Percentiles rank a stretch among this genome's conserved stretches.
These are phyloP conservation scores for Nothophaeocryptopus gaeumannii DNA, from an alignment of 2,329 filamentous ascomycete species.

Conservation along the genomic window DNA sequence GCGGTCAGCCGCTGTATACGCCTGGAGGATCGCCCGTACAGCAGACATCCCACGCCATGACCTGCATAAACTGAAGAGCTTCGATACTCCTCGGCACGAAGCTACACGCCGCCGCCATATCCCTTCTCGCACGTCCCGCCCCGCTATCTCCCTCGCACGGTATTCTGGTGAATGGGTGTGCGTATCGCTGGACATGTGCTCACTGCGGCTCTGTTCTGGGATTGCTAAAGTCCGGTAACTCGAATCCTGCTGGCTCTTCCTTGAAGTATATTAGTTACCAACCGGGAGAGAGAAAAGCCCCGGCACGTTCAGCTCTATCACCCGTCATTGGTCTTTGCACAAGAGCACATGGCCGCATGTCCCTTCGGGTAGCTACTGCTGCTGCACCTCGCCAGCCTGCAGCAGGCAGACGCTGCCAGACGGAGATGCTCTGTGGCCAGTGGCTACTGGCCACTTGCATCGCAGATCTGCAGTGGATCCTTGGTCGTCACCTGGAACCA, in stretches of 20 bases:
- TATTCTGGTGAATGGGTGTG: not conserved
- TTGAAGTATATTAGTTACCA: constrained; percentile 5
- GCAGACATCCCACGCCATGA: constrained; percentile 19
- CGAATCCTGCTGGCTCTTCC: constrained; percentile 11
- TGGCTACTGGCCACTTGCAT: constrained; percentile 7
- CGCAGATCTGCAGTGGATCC: constrained; percentile 17
- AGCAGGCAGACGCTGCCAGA: constrained; percentile 10
- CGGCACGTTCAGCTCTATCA: constrained; percentile 12
- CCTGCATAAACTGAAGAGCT: not conserved
- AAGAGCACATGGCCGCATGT: constrained; percentile 16
- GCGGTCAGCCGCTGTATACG: constrained; percentile 19
- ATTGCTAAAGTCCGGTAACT: constrained; percentile 17
- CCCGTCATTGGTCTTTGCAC: constrained; percentile 17
- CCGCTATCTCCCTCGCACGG: constrained; percentile 2
- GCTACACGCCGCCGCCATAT: constrained; percentile 13
- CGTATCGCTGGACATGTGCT: constrained; percentile 7
- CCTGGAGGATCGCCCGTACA: constrained; percentile 18
- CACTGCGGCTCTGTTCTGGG: constrained; percentile 7
- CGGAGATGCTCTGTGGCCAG: constrained; percentile 12
- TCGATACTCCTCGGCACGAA: constrained; percentile 17
- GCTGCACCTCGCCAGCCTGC: constrained; percentile 5
- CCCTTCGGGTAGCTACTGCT: constrained; percentile 18
- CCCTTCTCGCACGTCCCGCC: constrained; percentile 12
- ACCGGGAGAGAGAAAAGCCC: constrained; percentile 8
- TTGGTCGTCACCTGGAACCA: constrained; percentile 20